Evolutionary conservation across 2,329 filamentous ascomycete species (phyloP).

Genomic region (Fusarium sacchari): DNA sequence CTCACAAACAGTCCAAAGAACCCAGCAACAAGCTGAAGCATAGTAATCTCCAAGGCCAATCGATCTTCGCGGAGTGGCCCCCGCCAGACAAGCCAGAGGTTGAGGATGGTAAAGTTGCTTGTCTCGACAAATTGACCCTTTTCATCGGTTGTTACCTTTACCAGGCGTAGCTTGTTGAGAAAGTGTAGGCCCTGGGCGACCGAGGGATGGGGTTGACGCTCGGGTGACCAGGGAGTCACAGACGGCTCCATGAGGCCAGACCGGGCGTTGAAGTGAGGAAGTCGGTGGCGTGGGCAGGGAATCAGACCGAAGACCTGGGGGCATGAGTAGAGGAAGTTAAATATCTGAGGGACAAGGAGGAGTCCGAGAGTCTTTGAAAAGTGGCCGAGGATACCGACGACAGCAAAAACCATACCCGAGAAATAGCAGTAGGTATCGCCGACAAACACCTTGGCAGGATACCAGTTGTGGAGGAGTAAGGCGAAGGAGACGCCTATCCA

Average conservation of each 20-base stretch:
- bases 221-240: slow-evolving; percentile 76
- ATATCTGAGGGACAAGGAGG: slow-evolving; percentile 90
- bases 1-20: slow-evolving; percentile 85
- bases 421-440: slow-evolving; percentile 99
- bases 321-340: slow-evolving; percentile 94
- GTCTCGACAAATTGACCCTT: slow-evolving; percentile 79
- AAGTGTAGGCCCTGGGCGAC: slow-evolving; percentile 73
- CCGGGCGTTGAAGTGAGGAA: slow-evolving; percentile 87
- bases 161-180: slow-evolving; percentile 73
- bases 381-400: slow-evolving; percentile 95
- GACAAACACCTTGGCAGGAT: slow-evolving; percentile 92
- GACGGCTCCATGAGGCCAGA: slow-evolving; percentile 89
- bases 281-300: slow-evolving; percentile 90
- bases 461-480: slow-evolving; percentile 93
- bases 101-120: slow-evolving; percentile 91
- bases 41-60: slow-evolving; percentile 80
- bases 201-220: slow-evolving; percentile 72
- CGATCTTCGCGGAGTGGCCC: slow-evolving; percentile 89
- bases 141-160: slow-evolving; percentile 74
- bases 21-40: slow-evolving; percentile 80
- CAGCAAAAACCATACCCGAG: slow-evolving; percentile 98
- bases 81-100: slow-evolving; percentile 96
- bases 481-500: slow-evolving; percentile 93
- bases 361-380: slow-evolving; percentile 97
- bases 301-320: slow-evolving; percentile 92